These are phyloP conservation scores for Clavulina sp. DNA, from an alignment of 768 basidiomycete genomes.

Conservation along the genomic window DNA sequence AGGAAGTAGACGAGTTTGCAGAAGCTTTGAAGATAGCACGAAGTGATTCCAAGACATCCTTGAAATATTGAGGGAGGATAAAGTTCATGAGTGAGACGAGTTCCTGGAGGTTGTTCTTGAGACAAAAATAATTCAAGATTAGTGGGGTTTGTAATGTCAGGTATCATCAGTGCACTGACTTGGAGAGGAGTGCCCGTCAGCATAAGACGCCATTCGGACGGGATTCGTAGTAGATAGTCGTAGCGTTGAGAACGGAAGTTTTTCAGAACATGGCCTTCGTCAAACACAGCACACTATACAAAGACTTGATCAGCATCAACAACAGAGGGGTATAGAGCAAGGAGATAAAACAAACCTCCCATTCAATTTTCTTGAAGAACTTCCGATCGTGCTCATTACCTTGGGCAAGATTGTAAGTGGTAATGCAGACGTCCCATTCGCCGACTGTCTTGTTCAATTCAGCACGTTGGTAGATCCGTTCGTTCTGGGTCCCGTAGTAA, in stretches of 20 bases:
- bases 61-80: slow-evolving; percentile 83
- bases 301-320: neutral
- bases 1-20: slow-evolving; percentile 72
- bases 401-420: slow-evolving; percentile 89
- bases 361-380: slow-evolving; percentile 79
- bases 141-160: too few species aligned
- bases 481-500: slow-evolving; percentile 88
- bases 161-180: slow-evolving; percentile 59
- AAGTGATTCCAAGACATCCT: slow-evolving; percentile 50
- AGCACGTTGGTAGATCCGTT: slow-evolving; percentile 55
- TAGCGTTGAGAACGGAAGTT: slow-evolving; percentile 98
- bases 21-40: slow-evolving; percentile 95
- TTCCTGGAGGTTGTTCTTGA: slow-evolving; percentile 69
- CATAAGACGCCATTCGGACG: slow-evolving; percentile 76
- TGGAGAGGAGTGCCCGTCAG: slow-evolving; percentile 93
- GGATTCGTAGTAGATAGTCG: slow-evolving; percentile 67
- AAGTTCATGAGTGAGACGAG: slow-evolving; percentile 93
- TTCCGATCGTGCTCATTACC: slow-evolving; percentile 76
- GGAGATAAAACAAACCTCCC: slow-evolving; percentile 42
- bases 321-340: neutral
- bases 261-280: slow-evolving; percentile 94
- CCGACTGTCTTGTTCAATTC: slow-evolving; percentile 44
- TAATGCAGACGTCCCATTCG: slow-evolving; percentile 80
- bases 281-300: slow-evolving; percentile 73
- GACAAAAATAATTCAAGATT: slow-evolving; percentile 18